Conservation (phyloP, 192 early-diverging fungal genomes). For the Radiomyces spectabilis region DNA sequence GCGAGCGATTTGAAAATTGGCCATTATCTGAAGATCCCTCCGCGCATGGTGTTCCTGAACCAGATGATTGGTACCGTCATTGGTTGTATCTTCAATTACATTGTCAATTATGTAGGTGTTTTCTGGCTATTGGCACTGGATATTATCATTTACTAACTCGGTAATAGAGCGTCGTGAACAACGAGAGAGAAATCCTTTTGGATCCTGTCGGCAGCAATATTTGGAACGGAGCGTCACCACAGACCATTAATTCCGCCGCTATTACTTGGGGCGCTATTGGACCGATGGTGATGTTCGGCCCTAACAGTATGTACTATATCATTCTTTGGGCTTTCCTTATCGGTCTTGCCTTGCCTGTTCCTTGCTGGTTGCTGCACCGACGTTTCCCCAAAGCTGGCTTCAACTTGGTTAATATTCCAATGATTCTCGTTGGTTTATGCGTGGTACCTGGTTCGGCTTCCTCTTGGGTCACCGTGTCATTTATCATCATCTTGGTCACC, state of each 20-base stretch:
- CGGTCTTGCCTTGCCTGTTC: constrained; percentile 41
- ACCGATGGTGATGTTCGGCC: constrained; percentile 20
- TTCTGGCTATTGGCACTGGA: not conserved
- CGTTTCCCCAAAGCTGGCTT: constrained; percentile 31
- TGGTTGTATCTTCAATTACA: constrained; percentile 31
- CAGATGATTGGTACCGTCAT: constrained; percentile 52
- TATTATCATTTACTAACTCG: not conserved
- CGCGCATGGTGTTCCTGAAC: constrained; percentile 51
- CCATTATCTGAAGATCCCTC: constrained; percentile 67
- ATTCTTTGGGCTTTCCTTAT: constrained; percentile 43
- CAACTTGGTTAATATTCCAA: constrained; percentile 41
- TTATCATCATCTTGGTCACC: constrained; percentile 36
- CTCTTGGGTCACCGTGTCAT: constrained; percentile 32
- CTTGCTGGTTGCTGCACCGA: constrained; percentile 42
- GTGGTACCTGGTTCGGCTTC: constrained; percentile 34
- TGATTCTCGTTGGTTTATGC: constrained; percentile 28
- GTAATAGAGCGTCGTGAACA: constrained; percentile 8
- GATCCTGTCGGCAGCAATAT: constrained; percentile 10
- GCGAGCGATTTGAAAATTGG: constrained; percentile 46
- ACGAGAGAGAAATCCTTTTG: constrained; percentile 5
- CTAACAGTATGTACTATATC: constrained; percentile 27
- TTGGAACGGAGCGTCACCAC: constrained; percentile 10
- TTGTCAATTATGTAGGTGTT: constrained; percentile 12
- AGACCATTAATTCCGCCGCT: constrained; percentile 14
- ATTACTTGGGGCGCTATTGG: constrained; percentile 17